These are phyloP conservation scores for Phytophthora quininea DNA, from an alignment of 352 stramenopile genomes.

Conservation along the genomic window DNA sequence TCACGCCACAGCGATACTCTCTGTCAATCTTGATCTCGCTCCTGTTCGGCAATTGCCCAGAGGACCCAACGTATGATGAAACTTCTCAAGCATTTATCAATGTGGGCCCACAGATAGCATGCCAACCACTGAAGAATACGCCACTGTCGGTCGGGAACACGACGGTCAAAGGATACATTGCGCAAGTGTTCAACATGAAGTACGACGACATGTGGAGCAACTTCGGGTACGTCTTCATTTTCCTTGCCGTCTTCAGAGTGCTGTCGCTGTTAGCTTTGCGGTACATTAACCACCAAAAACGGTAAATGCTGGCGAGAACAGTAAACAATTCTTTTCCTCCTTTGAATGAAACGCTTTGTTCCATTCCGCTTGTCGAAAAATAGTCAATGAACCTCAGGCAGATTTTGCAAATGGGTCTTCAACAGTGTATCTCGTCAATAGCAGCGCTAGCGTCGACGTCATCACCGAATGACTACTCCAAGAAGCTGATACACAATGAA, in stretches of 20 bases:
- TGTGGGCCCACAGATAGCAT: constrained; percentile 24
- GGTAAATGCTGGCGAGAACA: constrained; percentile 14
- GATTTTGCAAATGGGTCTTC: too few species aligned
- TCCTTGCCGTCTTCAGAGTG: constrained; percentile 34
- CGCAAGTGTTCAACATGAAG: constrained; percentile 37
- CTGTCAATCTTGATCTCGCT: constrained; percentile 36
- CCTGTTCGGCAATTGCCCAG: constrained; percentile 35
- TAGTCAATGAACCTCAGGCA: too few species aligned
- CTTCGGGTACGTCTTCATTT: constrained; percentile 36
- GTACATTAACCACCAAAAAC: constrained; percentile 47
- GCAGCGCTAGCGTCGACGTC: too few species aligned
- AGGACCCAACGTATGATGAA: constrained; percentile 30
- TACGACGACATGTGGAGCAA: constrained; percentile 34
- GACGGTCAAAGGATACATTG: constrained; percentile 22
- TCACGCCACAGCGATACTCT: constrained; percentile 40
- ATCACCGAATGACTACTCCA: too few species aligned
- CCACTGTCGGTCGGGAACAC: constrained; percentile 18
- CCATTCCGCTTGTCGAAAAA: too few species aligned
- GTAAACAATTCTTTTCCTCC: not conserved
- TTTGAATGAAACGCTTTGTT: too few species aligned
- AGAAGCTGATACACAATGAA: too few species aligned
- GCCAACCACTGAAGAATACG: constrained; percentile 25
- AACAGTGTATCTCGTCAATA: too few species aligned
- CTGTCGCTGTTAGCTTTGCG: constrained; percentile 39
- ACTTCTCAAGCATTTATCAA: constrained; percentile 20